Conservation (phyloP, 176 grass and related monocot species). For the Neostapfia colusana region DNA sequence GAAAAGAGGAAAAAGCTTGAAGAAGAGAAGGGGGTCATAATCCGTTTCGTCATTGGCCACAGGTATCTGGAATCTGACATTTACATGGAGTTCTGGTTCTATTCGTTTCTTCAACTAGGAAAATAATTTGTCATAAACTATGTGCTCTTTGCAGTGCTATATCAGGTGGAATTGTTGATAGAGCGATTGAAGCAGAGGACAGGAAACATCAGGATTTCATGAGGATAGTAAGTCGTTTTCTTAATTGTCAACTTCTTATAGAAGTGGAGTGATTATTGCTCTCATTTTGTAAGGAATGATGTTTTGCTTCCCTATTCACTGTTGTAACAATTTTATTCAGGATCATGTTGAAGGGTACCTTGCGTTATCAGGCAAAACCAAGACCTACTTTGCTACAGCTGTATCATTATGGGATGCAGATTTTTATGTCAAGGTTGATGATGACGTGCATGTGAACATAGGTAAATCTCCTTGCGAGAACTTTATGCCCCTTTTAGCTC, state of each 20-base stretch:
- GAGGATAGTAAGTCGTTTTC: slow-evolving; percentile 58
- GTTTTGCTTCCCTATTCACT: slow-evolving; percentile 27
- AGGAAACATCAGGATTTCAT: slow-evolving; percentile 73
- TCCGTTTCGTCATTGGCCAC: slow-evolving; percentile 94
- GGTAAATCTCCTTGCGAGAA: slow-evolving; percentile 41
- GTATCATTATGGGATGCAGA: slow-evolving; percentile 73
- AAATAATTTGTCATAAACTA: slow-evolving; percentile 1
- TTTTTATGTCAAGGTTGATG: slow-evolving; percentile 72
- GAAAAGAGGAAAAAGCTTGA: slow-evolving; percentile 90
- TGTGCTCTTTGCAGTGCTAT: slow-evolving; percentile 48
- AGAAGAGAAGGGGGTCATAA: slow-evolving; percentile 86
- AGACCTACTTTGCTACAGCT: slow-evolving; percentile 68
- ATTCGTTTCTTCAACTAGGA: not conserved
- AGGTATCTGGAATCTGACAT: slow-evolving; percentile 48
- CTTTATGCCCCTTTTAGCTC: slow-evolving; percentile 5
- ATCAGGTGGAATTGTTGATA: slow-evolving; percentile 72
- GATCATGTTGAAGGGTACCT: slow-evolving; percentile 79
- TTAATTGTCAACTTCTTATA: not conserved
- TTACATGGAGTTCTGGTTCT: not conserved
- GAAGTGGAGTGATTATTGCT: not conserved
- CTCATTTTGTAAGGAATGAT: not conserved
- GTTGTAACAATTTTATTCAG: slow-evolving; percentile 35
- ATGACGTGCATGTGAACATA: slow-evolving; percentile 81
- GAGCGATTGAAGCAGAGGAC: slow-evolving; percentile 73
- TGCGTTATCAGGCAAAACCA: slow-evolving; percentile 70